Evolutionary conservation across 2,329 filamentous ascomycete species (phyloP), one percentile per base, ranked within the genome.

Genomic region (Diplodia scrobiculata): DNA sequence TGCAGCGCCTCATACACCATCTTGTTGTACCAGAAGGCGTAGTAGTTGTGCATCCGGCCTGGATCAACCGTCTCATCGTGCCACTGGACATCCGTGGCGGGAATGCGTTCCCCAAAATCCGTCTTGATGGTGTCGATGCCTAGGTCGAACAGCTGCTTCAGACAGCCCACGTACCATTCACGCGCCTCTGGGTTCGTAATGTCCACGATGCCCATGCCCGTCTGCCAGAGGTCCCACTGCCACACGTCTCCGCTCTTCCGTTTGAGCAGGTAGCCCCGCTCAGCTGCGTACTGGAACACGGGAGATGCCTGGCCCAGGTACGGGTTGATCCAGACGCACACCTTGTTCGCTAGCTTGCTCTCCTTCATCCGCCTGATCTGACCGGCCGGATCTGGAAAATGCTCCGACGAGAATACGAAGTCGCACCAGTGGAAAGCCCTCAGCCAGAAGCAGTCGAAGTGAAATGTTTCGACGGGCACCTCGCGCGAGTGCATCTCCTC

Each of bases 381-480:
- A 0, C 82, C 85, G 60, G 83, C 82, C 1, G 89, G 87, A 69
- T 91, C 87, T 0, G 89, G 87, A 76, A 91, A 91, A 70, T 84
- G 84, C 54, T 87, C 84, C 1, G 83, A 78, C 71, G 89, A 87
- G 77, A 91, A 91, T 60, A 87, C 82, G 69, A 91, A 91, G 74
- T 91, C 89, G 67, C 88, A 90, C 89, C 89, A 91, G 66, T 86
- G 86, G 73, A 90, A 91, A 1, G 86, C 87, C 68, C 87, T 87
- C 82, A 91, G 87, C 89, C 89, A 91, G 82, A 91, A 91, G 75
- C 87, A 90, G 73, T 91, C 89, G 69, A 89, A 91, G 75, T 91
- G 89, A 76, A 91, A 91, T 2, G 91, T 88, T 45, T 89, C 85
- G 1, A 91, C 82, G 0, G 87, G 86, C 17, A 88, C 89, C 53